A percentile compares a stretch with the other conserved stretches of the same genome.
phyloP scores from a whole-genome alignment of 805 yeast genomes.

The Isabelozyma rhagii region DNA sequence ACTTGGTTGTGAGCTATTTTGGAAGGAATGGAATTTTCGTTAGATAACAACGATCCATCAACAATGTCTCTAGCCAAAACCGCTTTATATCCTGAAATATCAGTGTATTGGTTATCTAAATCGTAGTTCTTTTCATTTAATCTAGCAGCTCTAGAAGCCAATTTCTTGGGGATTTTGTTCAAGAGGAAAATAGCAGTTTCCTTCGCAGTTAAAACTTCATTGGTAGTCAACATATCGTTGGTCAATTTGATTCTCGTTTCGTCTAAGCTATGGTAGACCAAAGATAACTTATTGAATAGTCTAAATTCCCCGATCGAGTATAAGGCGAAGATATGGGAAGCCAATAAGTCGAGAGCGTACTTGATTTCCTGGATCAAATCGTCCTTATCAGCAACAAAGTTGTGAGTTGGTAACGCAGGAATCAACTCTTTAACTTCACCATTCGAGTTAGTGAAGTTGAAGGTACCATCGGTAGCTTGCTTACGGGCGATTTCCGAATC shows the following conservation, averaged over 20 bases:
- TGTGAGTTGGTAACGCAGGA: constrained; percentile 57
- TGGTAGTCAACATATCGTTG: constrained; percentile 49
- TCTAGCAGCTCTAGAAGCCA: constrained; percentile 43
- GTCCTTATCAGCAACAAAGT: constrained; percentile 23
- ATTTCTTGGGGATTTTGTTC: constrained; percentile 58
- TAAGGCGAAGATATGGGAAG: constrained; percentile 64
- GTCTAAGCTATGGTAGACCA: constrained; percentile 55
- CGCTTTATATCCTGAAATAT: constrained; percentile 64
- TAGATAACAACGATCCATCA: constrained; percentile 54
- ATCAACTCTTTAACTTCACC: constrained; percentile 2
- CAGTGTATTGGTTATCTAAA: constrained; percentile 40
- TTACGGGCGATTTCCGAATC: constrained; percentile 25
- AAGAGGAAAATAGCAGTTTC: constrained; percentile 52
- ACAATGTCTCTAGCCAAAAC: constrained; percentile 60
- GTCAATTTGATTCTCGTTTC: constrained; percentile 53
- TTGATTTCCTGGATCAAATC: constrained; percentile 53
- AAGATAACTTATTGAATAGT: constrained; percentile 54
- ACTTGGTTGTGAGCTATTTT: constrained; percentile 64
- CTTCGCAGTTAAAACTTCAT: constrained; percentile 47
- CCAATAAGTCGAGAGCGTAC: constrained; percentile 53
- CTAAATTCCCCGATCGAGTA: constrained; percentile 69
- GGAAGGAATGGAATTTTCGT: constrained; percentile 46
- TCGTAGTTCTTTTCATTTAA: constrained; percentile 37
- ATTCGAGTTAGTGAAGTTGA: constrained; percentile 1
- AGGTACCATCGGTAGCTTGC: constrained; percentile 18